Conservation (phyloP, 176 grass and related monocot species). For the Hordeum vulgare region MorexV3_pseudomolecules_assembly NC_058522.1:484694725-484695224, state of each 20-base stretch:
- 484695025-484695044: conserved; percentile 3
- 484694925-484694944: conserved; percentile 81
- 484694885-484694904: conserved; percentile 87
- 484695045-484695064: not conserved
- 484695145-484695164: conserved; percentile 96
- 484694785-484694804: conserved; percentile 1
- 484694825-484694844: conserved; percentile 21
- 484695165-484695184: conserved; percentile 79
- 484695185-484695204: conserved; percentile 88
- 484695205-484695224: conserved; percentile 80
- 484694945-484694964: too few species aligned
- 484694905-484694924: conserved; percentile 71
- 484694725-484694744: conserved; percentile 93
- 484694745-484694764: conserved; percentile 81
- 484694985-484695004: conserved; percentile 57
- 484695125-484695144: conserved; percentile 11
- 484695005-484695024: too few species aligned
- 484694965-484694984: too few species aligned
- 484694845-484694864: conserved; percentile 18
- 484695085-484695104: not conserved
- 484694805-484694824: conserved; percentile 13
- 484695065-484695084: not conserved
- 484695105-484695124: not conserved
- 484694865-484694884: conserved; percentile 52
- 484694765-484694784: conserved; percentile 37